Conservation (phyloP, 163 green algal species). For the Chlamydomonas reinhardtii region DNA sequence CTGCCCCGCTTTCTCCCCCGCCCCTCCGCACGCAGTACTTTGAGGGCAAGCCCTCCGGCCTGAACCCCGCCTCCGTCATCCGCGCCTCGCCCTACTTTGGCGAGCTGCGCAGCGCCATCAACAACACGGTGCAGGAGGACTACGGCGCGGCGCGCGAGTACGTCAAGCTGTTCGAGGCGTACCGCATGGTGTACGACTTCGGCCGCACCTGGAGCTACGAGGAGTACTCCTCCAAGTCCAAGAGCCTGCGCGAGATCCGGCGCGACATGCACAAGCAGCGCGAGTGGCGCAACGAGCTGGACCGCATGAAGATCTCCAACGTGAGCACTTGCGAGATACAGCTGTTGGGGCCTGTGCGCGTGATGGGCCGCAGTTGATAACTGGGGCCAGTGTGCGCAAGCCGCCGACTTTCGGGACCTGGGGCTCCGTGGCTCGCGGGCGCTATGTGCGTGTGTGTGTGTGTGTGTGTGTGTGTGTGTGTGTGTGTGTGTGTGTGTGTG, state of each 20-base stretch:
- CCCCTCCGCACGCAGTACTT: slow-evolving; percentile 64
- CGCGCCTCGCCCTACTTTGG: slow-evolving; percentile 66
- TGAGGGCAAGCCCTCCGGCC: slow-evolving; percentile 78
- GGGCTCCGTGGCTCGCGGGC: too few species aligned
- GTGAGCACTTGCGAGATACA: too few species aligned
- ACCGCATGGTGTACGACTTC: slow-evolving; percentile 86
- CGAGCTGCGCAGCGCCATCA: slow-evolving; percentile 64
- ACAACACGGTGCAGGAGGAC: slow-evolving; percentile 69
- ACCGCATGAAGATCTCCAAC: slow-evolving; percentile 82
- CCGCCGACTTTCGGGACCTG: too few species aligned
- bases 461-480: too few species aligned
- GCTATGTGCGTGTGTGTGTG: too few species aligned
- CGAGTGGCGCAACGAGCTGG: slow-evolving; percentile 83
- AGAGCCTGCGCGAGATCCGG: slow-evolving; percentile 73
- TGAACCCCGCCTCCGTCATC: slow-evolving; percentile 83
- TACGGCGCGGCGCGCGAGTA: slow-evolving; percentile 67
- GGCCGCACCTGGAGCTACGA: slow-evolving; percentile 77
- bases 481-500: too few species aligned
- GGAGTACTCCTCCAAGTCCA: slow-evolving; percentile 65
- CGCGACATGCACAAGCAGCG: slow-evolving; percentile 79
- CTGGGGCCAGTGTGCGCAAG: too few species aligned
- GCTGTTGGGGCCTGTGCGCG: too few species aligned
- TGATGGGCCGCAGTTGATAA: too few species aligned
- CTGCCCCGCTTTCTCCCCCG: too few species aligned
- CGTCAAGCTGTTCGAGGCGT: slow-evolving; percentile 81